Base-by-base conservation (phyloP, 345 rosid genomes). In the Brassica carinata region DNA sequence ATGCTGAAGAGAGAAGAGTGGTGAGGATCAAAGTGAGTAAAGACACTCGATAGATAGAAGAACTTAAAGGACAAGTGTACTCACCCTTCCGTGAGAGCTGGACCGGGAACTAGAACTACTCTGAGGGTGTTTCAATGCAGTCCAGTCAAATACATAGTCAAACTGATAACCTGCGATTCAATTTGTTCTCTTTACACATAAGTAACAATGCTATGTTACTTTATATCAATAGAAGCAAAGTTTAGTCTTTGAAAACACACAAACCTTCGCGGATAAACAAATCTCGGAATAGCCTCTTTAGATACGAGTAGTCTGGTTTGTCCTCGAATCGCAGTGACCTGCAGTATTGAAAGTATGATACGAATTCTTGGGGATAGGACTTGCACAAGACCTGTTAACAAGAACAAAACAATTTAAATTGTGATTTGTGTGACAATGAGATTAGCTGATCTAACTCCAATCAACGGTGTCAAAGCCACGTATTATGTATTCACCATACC, bases 121-220 rank as follows among this genome's bases (percentile, higher is more conserved):
- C 73, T 92, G 97, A 71, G 97, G 95, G 76, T 92, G 88, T 86
- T 92, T 92, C 82, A 90, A 82, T 19, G 90, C 89, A 77, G 97
- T 92, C 97, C 97, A 90, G 83, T 92, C 95, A 69, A 90, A 92
- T 63, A 92, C 89, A 86, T 89, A 89, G 74, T 92, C 97, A 85
- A 89, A 90, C 77, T 90, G 93, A 85, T 90, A 90, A 81, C 95
- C 94, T 92, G 23, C 31, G n/a, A 72, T 67, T 10, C 48, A n/a
- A 40, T 10, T 57, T 27, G 19, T 58, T 59, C 61, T 43, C 26
- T 23, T 23, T 23, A 23, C 26, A 23, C 43, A 67, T 43, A 48
- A 48, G 55, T 31, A 48, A 19, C 38, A 71, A 15, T 3, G 71
- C 38, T 34, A 30, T 0, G 26, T 45, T 69, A 61, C 64, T 69